A percentile compares a stretch with the other conserved stretches of the same genome.
Evolutionary conservation across 331 rosid genomes (phyloP).

Genomic region (Spiraea crenata): DNA sequence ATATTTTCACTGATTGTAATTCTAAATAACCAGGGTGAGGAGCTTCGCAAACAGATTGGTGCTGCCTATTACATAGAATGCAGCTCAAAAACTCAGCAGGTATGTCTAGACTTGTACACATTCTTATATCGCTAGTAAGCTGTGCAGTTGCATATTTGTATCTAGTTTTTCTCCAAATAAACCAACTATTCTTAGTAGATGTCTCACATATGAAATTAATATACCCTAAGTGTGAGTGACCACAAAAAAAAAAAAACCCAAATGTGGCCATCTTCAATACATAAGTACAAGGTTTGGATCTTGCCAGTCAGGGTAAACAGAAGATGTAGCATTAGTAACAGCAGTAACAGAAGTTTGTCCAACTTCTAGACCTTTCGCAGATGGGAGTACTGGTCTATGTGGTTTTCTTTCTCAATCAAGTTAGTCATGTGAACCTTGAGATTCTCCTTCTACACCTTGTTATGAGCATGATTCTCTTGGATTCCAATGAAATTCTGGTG

Average conservation of each 20-base stretch:
- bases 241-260: no score
- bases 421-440: neutral
- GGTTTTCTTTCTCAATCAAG: neutral
- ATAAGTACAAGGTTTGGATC: neutral
- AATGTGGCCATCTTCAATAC: neutral
- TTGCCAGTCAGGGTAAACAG: neutral
- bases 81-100: conserved; percentile 99
- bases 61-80: conserved; percentile 82
- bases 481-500: neutral
- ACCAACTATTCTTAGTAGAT: neutral
- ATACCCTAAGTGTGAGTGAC: no score
- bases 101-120: conserved; percentile 21
- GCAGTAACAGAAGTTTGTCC: neutral
- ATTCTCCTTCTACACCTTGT: neutral
- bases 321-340: neutral
- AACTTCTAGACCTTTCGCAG: neutral
- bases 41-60: conserved; percentile 92
- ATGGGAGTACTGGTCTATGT: neutral
- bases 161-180: neutral
- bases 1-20: conserved; percentile 22
- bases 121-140: neutral
- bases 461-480: neutral
- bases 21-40: conserved; percentile 70
- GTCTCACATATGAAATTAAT: neutral
- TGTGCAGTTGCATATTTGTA: neutral